Evolutionary conservation across 176 grass and related monocot genomes (phyloP).

Genomic region (Zoysia japonica): DNA sequence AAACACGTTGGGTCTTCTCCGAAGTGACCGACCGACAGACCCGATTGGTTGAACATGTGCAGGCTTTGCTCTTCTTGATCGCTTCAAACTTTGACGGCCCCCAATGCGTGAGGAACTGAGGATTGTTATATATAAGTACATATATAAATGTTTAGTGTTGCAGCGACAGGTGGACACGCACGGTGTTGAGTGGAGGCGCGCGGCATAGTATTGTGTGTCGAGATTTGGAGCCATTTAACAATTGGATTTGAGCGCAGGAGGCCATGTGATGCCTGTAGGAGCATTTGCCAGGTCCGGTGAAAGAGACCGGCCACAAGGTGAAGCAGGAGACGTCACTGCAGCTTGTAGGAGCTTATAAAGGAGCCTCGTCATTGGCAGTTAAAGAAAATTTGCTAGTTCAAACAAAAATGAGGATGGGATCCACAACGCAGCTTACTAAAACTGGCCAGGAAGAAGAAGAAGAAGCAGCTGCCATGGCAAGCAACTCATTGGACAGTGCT

Average conservation of each 20-base stretch:
- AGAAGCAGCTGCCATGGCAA: conserved; percentile 30
- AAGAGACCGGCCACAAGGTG: neutral
- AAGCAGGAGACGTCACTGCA: no score
- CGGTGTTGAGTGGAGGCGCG: conserved; percentile 16
- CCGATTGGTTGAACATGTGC: conserved; percentile 20
- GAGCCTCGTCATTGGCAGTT: no score
- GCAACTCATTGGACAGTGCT: conserved; percentile 39
- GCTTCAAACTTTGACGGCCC: conserved; percentile 6
- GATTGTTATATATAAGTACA: neutral
- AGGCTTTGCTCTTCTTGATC: neutral
- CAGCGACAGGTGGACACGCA: conserved; percentile 22
- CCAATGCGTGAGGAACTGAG: neutral
- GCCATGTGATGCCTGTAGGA: conserved; percentile 37
- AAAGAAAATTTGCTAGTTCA: neutral
- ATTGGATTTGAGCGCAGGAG: conserved; percentile 39
- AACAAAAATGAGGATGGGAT: conserved; percentile 11
- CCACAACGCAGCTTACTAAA: conserved; percentile 30
- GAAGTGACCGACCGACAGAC: neutral
- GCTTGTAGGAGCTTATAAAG: no score
- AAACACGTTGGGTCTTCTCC: neutral
- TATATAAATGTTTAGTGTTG: neutral
- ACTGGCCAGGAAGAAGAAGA: conserved; percentile 12
- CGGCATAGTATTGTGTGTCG: conserved; percentile 33
- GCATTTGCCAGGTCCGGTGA: conserved; percentile 8
- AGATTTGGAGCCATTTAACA: conserved; percentile 45